Base-by-base conservation (phyloP, 495 filamentous ascomycete genomes). In the Penicillium cataractarum region DNA sequence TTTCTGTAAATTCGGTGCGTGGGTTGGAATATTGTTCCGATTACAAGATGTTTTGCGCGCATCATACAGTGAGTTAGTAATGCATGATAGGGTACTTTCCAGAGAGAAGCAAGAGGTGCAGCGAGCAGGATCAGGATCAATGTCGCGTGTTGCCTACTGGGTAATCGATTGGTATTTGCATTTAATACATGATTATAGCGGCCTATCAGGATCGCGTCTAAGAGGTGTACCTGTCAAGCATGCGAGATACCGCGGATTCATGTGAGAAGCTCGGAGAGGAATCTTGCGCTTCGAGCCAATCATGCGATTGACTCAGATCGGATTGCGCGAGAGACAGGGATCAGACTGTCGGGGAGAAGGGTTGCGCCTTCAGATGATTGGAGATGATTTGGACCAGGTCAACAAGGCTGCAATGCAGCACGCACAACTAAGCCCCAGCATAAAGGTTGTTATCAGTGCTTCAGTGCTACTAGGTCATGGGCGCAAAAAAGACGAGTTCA, bases 211-310 rank as follows among this genome's bases (percentile, higher is more conserved):
- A 21, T 54, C 49, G 55, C 59, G 55, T 55, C 42, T 29, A 48
- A 51, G 33, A 22, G 48, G 40, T 58, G 65, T 62, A 48, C 58
- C 66, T 69, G 66, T 67, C 67, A 67, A 67, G 64, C 62, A 70
- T 69, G 68, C 66, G 48, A 68, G 65, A 65, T 65, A 65, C 62
- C 64, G 67, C 66, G 64, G 64, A 37, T 65, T 71, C 66, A 69
- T 66, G 66, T 71, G 68, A 66, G 65, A 68, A 29, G 39, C 26
- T 60, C 39, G 46, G 29, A 40, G 31, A 27, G 21, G 22, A 50
- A 55, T 44, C 12, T 42, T 26, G 49, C 9, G 31, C 55, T 27
- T 2, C 26, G 39, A 24, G 50, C 68, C 65, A 68, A 63, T 70
- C 55, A 65, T 33, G 13, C 6, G 7, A 33, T 0, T 7, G 21